phyloP scores from a whole-genome alignment of 192 early-diverging fungal species.

The Backusella macrospora region DNA sequence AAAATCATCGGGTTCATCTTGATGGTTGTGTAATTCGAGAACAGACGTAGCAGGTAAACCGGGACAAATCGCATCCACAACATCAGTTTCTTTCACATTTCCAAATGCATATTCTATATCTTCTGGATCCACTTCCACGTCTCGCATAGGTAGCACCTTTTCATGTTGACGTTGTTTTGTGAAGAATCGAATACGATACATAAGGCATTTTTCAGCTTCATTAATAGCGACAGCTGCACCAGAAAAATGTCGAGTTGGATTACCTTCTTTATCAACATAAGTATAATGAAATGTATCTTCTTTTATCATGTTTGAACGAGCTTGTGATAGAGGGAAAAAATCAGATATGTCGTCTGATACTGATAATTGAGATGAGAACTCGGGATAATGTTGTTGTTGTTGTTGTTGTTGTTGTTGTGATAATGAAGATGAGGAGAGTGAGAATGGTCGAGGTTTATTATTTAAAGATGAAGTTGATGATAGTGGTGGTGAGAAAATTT shows the following conservation, averaged over 20 bases:
- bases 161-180: background rate
- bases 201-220: background rate
- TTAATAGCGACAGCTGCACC: conserved; percentile 25
- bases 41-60: conserved; percentile 3
- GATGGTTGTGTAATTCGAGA: background rate
- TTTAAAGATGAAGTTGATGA: background rate
- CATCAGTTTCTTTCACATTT: conserved; percentile 11
- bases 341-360: background rate
- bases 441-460: background rate
- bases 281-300: conserved; percentile 21
- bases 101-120: background rate
- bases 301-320: background rate
- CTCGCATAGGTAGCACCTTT: background rate
- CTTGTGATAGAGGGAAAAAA: conserved; percentile 1
- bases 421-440: background rate
- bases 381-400: background rate
- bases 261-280: conserved; percentile 18
- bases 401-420: too few species aligned
- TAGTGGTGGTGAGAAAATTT: background rate
- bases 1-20: background rate
- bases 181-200: conserved; percentile 9
- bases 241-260: background rate
- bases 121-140: background rate
- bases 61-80: background rate
- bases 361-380: background rate